Evolutionary conservation across 345 rosid species (phyloP).

Genomic region (Kernera saxatilis): DNA sequence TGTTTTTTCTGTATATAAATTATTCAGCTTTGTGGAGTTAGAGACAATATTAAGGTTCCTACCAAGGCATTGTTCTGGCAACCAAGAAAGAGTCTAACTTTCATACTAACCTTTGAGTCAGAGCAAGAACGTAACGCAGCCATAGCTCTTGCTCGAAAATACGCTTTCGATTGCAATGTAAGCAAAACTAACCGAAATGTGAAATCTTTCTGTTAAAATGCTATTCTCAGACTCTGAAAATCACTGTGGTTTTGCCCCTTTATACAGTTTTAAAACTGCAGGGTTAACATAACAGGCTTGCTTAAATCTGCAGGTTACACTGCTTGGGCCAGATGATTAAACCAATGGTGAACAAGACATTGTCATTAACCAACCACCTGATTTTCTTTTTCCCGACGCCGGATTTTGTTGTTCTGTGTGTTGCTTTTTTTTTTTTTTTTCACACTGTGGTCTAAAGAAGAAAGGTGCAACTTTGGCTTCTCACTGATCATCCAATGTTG

Average conservation of each 20-base stretch:
- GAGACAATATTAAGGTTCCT: conserved; percentile 48
- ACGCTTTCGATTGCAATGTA: conserved; percentile 85
- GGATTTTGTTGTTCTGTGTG: conserved; percentile 24
- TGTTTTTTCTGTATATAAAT: background rate
- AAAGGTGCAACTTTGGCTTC: conserved; percentile 24
- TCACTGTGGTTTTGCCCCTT: background rate
- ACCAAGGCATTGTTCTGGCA: conserved; percentile 85
- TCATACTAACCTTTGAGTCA: conserved; percentile 70
- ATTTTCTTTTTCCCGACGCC: conserved; percentile 1
- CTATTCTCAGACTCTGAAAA: background rate
- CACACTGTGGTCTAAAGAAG: conserved; percentile 17
- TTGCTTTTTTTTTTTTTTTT: conserved; percentile 1
- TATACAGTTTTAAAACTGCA: background rate
- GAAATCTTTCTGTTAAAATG: background rate
- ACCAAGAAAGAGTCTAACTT: conserved; percentile 77
- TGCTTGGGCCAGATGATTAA: conserved; percentile 78
- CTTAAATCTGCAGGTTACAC: conserved; percentile 53
- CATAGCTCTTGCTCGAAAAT: conserved; percentile 69
- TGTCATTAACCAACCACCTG: conserved; percentile 23
- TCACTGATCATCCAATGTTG: conserved; percentile 25
- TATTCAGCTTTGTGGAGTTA: conserved; percentile 69
- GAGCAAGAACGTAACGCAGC: conserved; percentile 89
- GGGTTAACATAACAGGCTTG: background rate
- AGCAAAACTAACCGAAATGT: conserved; percentile 16
- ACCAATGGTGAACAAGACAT: background rate